Conservation (phyloP, 2,329 filamentous ascomycete species). For the Paradendryphiella salina region DNA sequence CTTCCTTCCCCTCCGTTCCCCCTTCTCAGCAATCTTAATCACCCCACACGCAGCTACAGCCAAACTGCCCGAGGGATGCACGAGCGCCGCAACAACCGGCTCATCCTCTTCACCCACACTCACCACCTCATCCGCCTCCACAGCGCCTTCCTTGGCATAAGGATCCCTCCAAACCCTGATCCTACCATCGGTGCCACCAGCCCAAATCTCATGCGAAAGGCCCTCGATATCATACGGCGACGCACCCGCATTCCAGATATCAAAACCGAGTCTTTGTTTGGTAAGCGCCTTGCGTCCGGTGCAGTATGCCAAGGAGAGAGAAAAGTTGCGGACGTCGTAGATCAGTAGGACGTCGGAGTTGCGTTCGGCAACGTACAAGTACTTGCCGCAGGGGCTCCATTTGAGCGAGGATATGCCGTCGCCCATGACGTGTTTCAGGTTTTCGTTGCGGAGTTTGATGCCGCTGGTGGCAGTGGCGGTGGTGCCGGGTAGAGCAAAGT, state of each 20-base stretch:
- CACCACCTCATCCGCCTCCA: slow-evolving; percentile 46
- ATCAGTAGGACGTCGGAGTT: slow-evolving; percentile 59
- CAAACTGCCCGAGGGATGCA: slow-evolving; percentile 29
- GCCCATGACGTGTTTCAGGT: slow-evolving; percentile 40
- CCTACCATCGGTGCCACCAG: slow-evolving; percentile 60
- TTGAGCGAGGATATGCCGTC: slow-evolving; percentile 59
- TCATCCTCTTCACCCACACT: slow-evolving; percentile 14
- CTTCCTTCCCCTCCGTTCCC: background rate
- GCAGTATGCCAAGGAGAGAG: slow-evolving; percentile 56
- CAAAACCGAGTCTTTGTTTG: slow-evolving; percentile 61
- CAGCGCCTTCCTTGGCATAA: slow-evolving; percentile 31
- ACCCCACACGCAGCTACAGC: slow-evolving; percentile 33
- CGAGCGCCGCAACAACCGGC: slow-evolving; percentile 30
- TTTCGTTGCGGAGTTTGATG: slow-evolving; percentile 7
- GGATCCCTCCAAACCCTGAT: slow-evolving; percentile 51
- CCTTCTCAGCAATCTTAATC: background rate
- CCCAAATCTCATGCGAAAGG: slow-evolving; percentile 59
- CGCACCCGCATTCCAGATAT: slow-evolving; percentile 49
- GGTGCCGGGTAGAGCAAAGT: slow-evolving; percentile 52
- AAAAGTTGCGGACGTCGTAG: slow-evolving; percentile 62
- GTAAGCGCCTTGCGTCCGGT: slow-evolving; percentile 50
- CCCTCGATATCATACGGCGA: slow-evolving; percentile 22
- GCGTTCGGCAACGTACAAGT: slow-evolving; percentile 62
- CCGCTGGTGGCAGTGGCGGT: slow-evolving; percentile 21
- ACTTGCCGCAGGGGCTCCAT: slow-evolving; percentile 62